Evolutionary conservation across 2,329 filamentous ascomycete genomes (phyloP).

Genomic region (Epichloe gansuensis): DNA sequence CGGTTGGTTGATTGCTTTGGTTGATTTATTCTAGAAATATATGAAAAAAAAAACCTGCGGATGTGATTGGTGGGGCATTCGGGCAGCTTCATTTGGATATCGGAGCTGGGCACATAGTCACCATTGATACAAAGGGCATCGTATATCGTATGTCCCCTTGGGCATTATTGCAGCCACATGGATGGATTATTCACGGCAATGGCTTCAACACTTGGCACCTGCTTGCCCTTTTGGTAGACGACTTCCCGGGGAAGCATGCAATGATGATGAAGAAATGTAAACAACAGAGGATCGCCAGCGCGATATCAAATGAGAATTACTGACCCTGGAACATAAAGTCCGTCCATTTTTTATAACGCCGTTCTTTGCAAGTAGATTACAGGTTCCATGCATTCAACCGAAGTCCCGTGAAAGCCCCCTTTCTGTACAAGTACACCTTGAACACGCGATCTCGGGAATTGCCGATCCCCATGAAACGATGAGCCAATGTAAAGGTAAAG

Average conservation of each 20-base stretch:
- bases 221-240: not conserved
- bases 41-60: not conserved
- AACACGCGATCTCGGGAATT: not conserved
- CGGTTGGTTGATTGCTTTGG: not conserved
- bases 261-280: conserved; percentile 3
- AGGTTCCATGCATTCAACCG: not conserved
- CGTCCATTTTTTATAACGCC: conserved; percentile 14
- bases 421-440: not conserved
- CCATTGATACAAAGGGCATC: not conserved
- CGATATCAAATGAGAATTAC: conserved; percentile 3
- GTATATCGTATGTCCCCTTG: not conserved
- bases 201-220: not conserved
- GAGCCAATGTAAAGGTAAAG: not conserved
- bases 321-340: conserved; percentile 10
- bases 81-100: not conserved
- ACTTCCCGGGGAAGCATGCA: not conserved
- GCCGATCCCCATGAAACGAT: not conserved
- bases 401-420: not conserved
- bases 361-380: not conserved
- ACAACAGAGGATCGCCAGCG: conserved; percentile 6
- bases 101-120: not conserved
- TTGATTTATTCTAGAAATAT: not conserved
- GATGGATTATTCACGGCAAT: not conserved
- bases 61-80: not conserved
- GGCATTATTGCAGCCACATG: not conserved